These are phyloP conservation scores for Trichoderma sp. DNA, from an alignment of 2,329 filamentous ascomycete species.

Conservation along the genomic window DNA sequence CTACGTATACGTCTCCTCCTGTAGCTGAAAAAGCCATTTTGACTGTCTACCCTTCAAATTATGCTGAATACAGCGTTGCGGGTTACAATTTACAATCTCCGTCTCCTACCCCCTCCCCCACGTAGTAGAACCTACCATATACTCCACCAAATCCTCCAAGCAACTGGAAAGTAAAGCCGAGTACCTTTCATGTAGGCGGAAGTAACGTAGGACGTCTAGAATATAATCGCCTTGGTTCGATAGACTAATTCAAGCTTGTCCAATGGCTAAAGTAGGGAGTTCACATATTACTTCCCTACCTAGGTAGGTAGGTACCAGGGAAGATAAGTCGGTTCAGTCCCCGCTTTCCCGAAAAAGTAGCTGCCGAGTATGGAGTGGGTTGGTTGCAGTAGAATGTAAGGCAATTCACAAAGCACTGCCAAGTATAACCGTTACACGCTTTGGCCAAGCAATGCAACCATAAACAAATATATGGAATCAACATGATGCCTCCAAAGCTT, in stretches of 20 bases:
- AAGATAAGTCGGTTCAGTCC: conserved; percentile 5
- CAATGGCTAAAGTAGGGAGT: conserved; percentile 13
- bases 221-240: background rate
- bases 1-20: too few species aligned
- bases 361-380: conserved; percentile 8
- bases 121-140: background rate
- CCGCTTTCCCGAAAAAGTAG: conserved; percentile 13
- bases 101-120: background rate
- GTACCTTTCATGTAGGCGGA: background rate
- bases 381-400: conserved; percentile 17
- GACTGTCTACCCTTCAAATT: too few species aligned
- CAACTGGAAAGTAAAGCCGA: conserved; percentile 2
- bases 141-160: background rate
- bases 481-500: background rate
- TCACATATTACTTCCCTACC: background rate
- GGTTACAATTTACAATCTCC: too few species aligned
- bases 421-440: conserved; percentile 16
- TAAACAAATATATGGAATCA: background rate
- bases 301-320: background rate
- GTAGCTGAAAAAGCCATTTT: too few species aligned
- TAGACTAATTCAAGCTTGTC: conserved; percentile 1
- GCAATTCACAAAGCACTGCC: background rate
- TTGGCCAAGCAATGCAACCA: conserved; percentile 25
- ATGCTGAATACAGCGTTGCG: too few species aligned
- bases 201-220: conserved; percentile 29